Base-by-base conservation (phyloP, 305 asterid genomes). In the Fraxinus albicans region DNA sequence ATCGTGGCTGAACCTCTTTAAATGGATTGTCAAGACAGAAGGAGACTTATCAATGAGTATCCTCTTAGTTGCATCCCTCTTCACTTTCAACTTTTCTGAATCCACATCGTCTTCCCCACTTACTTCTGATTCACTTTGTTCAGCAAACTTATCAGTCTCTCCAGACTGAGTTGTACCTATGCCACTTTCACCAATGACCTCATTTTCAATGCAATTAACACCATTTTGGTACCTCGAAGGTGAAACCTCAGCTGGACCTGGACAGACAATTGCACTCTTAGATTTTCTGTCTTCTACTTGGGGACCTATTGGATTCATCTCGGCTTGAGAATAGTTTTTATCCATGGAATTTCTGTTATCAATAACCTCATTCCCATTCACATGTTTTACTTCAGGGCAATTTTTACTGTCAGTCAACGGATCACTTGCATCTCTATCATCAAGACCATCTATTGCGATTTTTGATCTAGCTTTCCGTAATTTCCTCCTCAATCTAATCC, bases 1-100 rank as follows among this genome's bases (percentile, higher is more conserved):
- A 86, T 96, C 98, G 80, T 93, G 99, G 90, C 92, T 83, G 84
- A 96, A 96, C 88, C 99, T 91, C 90, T 96, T 96, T 77, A 96
- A 88, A 84, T 93, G 98, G 80, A 96, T 86, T 19, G 97, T 92
- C 89, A 96, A 88, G 84, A 94, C 81, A 27, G 93, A 85, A 83
- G 99, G 98, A 80, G 93, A 93, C 82, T 87, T 92, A 84, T 83
- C 86, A 53, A 96, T 90, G 77, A 93, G 95, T 73, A 92, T 82
- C 86, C 91, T 91, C 89, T 92, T 96, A 35, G 90, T 90, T 70
- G 99, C 99, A 83, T 94, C 99, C 91, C 98, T 94, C 86, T 87
- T 88, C 87, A 91, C 98, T 85, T 93, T 94, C 88, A 92, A 86
- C 76, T 74, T 83, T 85, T 88, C 89, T 25, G 87, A 53, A 53